Conservation (phyloP, 2,329 filamentous ascomycete genomes). For the Trichoderma asperellum region DNA sequence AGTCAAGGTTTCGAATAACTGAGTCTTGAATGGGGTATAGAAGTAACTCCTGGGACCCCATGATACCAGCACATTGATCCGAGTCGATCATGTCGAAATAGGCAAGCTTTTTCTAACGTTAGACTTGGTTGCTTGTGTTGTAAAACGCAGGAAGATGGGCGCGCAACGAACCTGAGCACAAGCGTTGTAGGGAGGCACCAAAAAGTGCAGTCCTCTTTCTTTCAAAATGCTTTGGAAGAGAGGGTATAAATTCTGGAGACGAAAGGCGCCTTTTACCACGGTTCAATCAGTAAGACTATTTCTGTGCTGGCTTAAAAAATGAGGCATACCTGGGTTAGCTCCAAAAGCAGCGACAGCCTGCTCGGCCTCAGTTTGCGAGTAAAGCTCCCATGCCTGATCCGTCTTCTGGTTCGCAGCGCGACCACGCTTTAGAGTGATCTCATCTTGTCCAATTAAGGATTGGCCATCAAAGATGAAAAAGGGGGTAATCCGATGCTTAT, state of each 20-base stretch:
- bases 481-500: constrained; percentile 70
- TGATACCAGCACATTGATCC: constrained; percentile 73
- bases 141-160: not conserved
- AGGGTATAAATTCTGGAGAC: constrained; percentile 72
- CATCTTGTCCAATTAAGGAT: constrained; percentile 75
- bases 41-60: constrained; percentile 82
- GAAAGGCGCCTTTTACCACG: constrained; percentile 63
- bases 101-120: constrained; percentile 61
- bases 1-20: constrained; percentile 69
- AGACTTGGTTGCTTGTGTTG: constrained; percentile 36
- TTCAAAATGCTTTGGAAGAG: constrained; percentile 76
- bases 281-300: not conserved
- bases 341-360: constrained; percentile 87
- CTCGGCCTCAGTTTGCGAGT: constrained; percentile 78
- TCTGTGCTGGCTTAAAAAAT: constrained; percentile 7
- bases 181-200: constrained; percentile 85
- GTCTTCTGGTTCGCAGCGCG: constrained; percentile 71
- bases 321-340: constrained; percentile 65
- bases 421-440: constrained; percentile 66
- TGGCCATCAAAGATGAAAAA: constrained; percentile 93
- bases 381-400: constrained; percentile 82
- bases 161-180: constrained; percentile 71
- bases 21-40: constrained; percentile 82
- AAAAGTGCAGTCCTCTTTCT: constrained; percentile 70
- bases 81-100: constrained; percentile 73